phyloP scores from a whole-genome alignment of 1,284 basidiomycete genomes.

The Psilocybe mexicana region DNA sequence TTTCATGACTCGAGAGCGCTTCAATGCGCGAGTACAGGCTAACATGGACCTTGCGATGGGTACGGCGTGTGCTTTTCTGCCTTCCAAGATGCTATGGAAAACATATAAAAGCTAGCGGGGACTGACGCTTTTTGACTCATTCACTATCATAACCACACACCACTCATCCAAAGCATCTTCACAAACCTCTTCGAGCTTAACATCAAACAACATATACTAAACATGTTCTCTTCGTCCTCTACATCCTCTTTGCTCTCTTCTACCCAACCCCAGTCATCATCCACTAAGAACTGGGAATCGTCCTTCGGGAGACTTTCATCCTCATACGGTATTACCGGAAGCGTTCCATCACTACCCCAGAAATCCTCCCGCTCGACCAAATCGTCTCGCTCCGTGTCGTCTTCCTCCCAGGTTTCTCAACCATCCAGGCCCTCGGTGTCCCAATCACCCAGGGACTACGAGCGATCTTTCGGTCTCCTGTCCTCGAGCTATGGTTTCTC shows the following conservation, averaged over 20 bases:
- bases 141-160: neutral
- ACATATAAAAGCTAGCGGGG: slow-evolving; percentile 6
- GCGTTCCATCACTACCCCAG: slow-evolving; percentile 6
- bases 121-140: neutral
- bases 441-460: slow-evolving; percentile 2
- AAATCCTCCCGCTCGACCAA: slow-evolving; percentile 5
- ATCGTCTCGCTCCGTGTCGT: neutral
- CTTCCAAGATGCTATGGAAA: neutral
- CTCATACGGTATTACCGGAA: slow-evolving; percentile 11
- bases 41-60: neutral
- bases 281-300: slow-evolving; percentile 11
- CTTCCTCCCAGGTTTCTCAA: neutral
- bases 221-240: slow-evolving; percentile 11
- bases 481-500: neutral
- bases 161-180: neutral
- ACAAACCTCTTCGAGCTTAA: neutral
- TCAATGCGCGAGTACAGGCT: neutral
- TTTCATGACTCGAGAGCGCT: slow-evolving; percentile 3
- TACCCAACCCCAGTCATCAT: neutral
- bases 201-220: neutral
- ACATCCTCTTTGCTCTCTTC: slow-evolving; percentile 8
- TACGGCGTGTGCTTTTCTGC: neutral
- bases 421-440: neutral
- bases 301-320: slow-evolving; percentile 10
- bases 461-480: neutral